These are phyloP conservation scores for Jatropha podagrica DNA, from an alignment of 441 rosid genomes.

Conservation along the genomic window DNA sequence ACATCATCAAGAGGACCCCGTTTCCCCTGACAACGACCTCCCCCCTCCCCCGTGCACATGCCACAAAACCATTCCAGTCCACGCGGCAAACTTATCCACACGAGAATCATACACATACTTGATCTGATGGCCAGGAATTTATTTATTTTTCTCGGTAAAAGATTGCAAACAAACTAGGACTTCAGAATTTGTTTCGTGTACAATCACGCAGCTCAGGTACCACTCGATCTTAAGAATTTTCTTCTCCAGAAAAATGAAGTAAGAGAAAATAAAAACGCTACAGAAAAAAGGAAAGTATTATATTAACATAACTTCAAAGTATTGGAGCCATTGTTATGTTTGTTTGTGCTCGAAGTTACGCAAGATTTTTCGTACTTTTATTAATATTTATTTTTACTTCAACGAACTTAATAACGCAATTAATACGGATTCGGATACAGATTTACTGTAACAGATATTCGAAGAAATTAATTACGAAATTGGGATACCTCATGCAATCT, in stretches of 20 bases:
- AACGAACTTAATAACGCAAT: too few relatives aligned
- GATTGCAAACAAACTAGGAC: background rate
- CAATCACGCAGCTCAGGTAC: background rate
- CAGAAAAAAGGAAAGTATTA: too few relatives aligned
- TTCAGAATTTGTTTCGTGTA: background rate
- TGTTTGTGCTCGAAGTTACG: too few relatives aligned
- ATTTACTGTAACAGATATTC: too few relatives aligned
- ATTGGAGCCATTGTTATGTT: too few relatives aligned
- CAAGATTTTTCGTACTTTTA: too few relatives aligned
- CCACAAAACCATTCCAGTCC: background rate
- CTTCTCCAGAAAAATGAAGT: background rate
- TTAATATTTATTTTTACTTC: too few relatives aligned
- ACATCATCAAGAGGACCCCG: background rate
- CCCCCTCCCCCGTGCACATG: background rate
- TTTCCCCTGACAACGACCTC: background rate
- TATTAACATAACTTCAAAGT: too few relatives aligned
- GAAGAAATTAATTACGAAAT: background rate
- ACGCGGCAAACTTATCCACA: too few relatives aligned
- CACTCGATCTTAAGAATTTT: background rate
- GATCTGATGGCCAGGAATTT: background rate
- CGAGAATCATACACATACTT: too few relatives aligned
- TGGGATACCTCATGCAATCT: slow-evolving; percentile 73
- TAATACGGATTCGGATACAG: background rate
- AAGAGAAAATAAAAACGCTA: too few relatives aligned
- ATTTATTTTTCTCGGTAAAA: background rate